A percentile compares a stretch with the other conserved stretches of the same genome.
phyloP scores from a whole-genome alignment of 2,329 filamentous ascomycete genomes.

The Pseudopithomyces chartarum region DNA sequence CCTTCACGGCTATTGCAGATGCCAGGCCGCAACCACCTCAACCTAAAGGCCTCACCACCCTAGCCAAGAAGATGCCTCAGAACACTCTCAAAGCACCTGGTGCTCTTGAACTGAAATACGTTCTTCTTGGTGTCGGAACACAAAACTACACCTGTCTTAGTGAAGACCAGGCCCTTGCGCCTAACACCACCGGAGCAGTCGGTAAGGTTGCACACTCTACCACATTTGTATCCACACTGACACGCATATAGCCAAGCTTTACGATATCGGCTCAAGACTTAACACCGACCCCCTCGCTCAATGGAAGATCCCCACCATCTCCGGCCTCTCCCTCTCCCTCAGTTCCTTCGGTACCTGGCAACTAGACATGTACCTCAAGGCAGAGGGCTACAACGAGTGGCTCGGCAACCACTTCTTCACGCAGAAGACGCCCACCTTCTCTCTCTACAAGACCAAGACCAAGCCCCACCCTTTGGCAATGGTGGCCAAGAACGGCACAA shows the following conservation, averaged over 20 bases:
- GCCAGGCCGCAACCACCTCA: slow-evolving; percentile 21
- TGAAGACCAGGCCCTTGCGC: slow-evolving; percentile 27
- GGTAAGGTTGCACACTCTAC: slow-evolving; percentile 25
- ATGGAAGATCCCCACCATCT: slow-evolving; percentile 40
- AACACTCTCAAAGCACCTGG: slow-evolving; percentile 35
- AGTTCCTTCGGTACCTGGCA: slow-evolving; percentile 17
- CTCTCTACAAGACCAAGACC: slow-evolving; percentile 52
- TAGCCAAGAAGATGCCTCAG: slow-evolving; percentile 32
- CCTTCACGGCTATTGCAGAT: slow-evolving; percentile 23
- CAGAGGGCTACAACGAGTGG: slow-evolving; percentile 43
- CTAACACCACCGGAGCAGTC: slow-evolving; percentile 39
- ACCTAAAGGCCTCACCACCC: slow-evolving; percentile 26
- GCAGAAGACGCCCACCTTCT: slow-evolving; percentile 62
- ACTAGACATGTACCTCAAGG: slow-evolving; percentile 32
- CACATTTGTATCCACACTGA: slow-evolving; percentile 10
- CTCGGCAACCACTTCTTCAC: slow-evolving; percentile 73
- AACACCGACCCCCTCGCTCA: slow-evolving; percentile 33
- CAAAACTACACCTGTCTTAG: slow-evolving; percentile 57
- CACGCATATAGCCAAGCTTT: slow-evolving; percentile 35
- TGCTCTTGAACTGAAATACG: slow-evolving; percentile 48
- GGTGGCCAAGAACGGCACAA: slow-evolving; percentile 54
- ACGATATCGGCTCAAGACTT: slow-evolving; percentile 41
- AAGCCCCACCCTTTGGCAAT: slow-evolving; percentile 48
- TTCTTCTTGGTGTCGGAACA: slow-evolving; percentile 56
- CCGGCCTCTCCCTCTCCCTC: slow-evolving; percentile 40